These are phyloP conservation scores for Silene conica DNA, from an alignment of 148 eudicot genomes.

Conservation along the genomic window DNA sequence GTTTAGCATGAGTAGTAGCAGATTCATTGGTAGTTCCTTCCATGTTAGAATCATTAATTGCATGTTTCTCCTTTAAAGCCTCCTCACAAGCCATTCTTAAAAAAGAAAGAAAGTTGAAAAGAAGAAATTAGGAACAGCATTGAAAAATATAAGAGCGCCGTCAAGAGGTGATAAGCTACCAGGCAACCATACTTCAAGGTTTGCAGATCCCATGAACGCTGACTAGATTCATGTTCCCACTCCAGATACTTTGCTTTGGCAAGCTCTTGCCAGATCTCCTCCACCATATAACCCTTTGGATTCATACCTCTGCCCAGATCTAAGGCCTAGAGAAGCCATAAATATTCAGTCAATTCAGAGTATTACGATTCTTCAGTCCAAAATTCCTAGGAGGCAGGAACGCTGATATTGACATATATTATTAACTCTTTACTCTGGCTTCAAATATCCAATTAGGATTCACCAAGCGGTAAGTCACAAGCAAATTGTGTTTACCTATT, in stretches of 20 bases:
- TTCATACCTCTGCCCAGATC: constrained; percentile 83
- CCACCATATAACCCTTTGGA: constrained; percentile 68
- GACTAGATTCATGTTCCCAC: constrained; percentile 78
- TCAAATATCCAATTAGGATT: not conserved
- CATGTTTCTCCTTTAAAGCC: constrained; percentile 70
- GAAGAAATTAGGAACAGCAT: not conserved
- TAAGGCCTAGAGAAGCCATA: constrained; percentile 45
- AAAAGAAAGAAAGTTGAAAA: constrained; percentile 5
- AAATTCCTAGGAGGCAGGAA: not conserved
- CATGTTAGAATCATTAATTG: constrained; percentile 30
- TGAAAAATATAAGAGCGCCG: not conserved
- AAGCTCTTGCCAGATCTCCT: constrained; percentile 90
- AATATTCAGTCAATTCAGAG: constrained; percentile 3
- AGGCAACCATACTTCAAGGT: constrained; percentile 50
- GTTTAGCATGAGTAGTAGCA: constrained; percentile 29
- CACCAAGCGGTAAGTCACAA: not conserved
- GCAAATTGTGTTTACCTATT: not conserved
- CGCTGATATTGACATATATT: not conserved
- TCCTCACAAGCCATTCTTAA: constrained; percentile 69
- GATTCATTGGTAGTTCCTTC: constrained; percentile 52
- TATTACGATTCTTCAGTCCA: not conserved
- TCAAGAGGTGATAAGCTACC: not conserved
- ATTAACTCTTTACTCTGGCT: not conserved
- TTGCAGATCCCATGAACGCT: constrained; percentile 69
- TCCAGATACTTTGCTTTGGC: constrained; percentile 74